Base-by-base conservation (phyloP, 2,329 filamentous ascomycete species). In the Penicillium sp. region DNA sequence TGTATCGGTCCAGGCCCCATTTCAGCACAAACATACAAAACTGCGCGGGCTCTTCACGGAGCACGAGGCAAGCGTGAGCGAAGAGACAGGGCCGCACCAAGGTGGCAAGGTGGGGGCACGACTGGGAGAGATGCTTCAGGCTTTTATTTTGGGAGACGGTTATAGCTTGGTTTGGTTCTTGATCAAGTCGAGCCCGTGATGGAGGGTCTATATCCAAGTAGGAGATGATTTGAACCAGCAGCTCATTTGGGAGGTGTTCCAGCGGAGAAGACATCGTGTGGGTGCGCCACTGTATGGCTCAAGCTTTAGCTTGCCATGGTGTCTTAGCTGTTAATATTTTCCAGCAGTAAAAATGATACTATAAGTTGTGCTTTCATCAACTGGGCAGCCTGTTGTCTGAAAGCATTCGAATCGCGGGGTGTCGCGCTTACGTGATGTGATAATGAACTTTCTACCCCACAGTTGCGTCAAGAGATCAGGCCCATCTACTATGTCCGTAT, bases 81-180 rank as follows among this genome's bases (percentile, higher is more conserved):
- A 89, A 91, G 4, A 91, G 81, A 0, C 77, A 54, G 0, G 83
- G 85, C 7, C 85, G 75, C 0, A 78, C 75, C 10, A 84, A 75
- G 18, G 75, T 72, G 41, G 83, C 82, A 79, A 87, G 86, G 43
- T 77, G 71, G 31, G 74, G 81, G 36, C 80, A 86, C 13, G 86
- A 81, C 5, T 78, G 69, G 1, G 87, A 86, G 1, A 82, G 66
- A 46, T 77, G 74, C 71, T 90, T 90, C 43, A 90, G 76, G 40
- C 70, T 60, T n/a, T 67, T 69, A 14, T 68, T 64, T 27, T 67
- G 63, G 40, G 76, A 76, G 50, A 69, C 62, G 7, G 78, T 76
- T n/a, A 85, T 74, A 60, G 69, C 62, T 59, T 71, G 72, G 67
- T 66, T 77, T 27, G 83, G 86, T 63, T 81, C 79, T 53, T 84